Conservation (phyloP, 2,329 filamentous ascomycete genomes). For the Colletotrichum plurivorum region DNA sequence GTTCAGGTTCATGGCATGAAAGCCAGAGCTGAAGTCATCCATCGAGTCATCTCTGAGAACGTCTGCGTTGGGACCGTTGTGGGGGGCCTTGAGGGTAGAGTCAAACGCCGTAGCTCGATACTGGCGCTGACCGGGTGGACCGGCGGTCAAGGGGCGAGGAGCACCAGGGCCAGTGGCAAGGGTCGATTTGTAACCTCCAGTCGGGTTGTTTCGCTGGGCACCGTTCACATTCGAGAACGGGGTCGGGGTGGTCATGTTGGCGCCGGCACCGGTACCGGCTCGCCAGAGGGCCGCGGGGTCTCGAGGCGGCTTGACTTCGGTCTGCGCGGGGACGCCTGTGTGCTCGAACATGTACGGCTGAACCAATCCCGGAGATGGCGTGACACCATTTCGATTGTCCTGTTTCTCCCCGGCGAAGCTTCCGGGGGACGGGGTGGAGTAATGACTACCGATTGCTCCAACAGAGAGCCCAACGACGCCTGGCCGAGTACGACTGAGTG, state of each 20-base stretch:
- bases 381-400: constrained; percentile 12
- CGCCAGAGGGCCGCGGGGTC: constrained; percentile 17
- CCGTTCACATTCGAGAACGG: background rate
- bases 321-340: constrained; percentile 5
- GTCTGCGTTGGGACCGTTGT: constrained; percentile 45
- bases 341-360: constrained; percentile 16
- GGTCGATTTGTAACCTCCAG: constrained; percentile 40
- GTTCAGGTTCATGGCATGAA: constrained; percentile 43
- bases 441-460: constrained; percentile 39
- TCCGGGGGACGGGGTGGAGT: constrained; percentile 26
- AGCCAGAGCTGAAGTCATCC: constrained; percentile 42
- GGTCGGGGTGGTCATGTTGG: constrained; percentile 34
- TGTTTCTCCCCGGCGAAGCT: constrained; percentile 2
- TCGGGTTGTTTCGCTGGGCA: constrained; percentile 26
- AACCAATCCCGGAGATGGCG: constrained; percentile 23
- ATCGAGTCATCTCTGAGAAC: constrained; percentile 43
- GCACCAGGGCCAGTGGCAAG: constrained; percentile 55
- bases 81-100: constrained; percentile 51
- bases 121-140: constrained; percentile 68
- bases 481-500: constrained; percentile 53
- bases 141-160: constrained; percentile 67
- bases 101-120: constrained; percentile 62
- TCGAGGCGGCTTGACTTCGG: constrained; percentile 13
- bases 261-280: background rate
- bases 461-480: constrained; percentile 37